Conservation (phyloP, 208 protist genomes). For the Leishmania tarentolae region DNA sequence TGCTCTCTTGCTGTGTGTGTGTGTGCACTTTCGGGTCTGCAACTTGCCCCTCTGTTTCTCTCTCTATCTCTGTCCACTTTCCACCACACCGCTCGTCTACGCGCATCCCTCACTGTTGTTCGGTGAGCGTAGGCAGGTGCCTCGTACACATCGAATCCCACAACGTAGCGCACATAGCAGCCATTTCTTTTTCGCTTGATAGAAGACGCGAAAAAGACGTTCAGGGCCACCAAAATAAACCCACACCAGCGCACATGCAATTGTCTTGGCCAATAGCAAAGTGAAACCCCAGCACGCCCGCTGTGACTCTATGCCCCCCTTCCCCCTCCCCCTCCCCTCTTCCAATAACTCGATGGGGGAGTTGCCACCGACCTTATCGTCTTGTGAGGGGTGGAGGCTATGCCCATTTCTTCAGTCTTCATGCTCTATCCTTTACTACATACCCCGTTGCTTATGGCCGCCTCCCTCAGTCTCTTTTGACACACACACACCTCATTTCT, state of each 20-base stretch:
- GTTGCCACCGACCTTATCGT: background rate
- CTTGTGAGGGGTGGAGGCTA: background rate
- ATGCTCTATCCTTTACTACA: background rate
- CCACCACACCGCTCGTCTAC: background rate
- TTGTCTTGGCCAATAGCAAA: background rate
- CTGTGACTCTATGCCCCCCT: background rate
- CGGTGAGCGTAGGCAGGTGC: background rate
- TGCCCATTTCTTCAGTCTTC: background rate
- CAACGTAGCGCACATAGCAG: background rate
- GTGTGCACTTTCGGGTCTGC: background rate
- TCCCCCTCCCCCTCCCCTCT: background rate
- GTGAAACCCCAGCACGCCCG: background rate
- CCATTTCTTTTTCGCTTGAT: slow-evolving; percentile 1
- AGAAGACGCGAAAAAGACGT: background rate
- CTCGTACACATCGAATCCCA: background rate
- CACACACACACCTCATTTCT: background rate
- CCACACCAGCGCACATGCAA: background rate
- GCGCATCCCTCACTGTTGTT: background rate
- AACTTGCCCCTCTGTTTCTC: background rate
- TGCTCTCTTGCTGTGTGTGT: background rate
- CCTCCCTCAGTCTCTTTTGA: background rate
- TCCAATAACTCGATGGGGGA: background rate
- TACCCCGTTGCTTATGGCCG: background rate
- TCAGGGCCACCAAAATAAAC: background rate
- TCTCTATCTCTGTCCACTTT: background rate